Evolutionary conservation across 495 filamentous ascomycete species (phyloP).

Genomic region (Aspergillus avenaceus): DNA sequence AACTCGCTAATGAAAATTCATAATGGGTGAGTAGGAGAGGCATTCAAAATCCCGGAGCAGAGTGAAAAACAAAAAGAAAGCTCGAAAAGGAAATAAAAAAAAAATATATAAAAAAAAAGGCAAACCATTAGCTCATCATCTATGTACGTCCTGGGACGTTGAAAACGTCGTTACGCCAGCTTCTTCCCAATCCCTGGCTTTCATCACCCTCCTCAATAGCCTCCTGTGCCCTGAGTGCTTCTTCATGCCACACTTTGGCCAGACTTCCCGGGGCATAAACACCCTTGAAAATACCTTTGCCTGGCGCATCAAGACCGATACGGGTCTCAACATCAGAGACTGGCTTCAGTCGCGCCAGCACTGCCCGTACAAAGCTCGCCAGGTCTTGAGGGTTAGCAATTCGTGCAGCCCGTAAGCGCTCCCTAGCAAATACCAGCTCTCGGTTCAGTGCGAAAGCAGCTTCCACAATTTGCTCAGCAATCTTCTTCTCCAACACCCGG

Average conservation of each 20-base stretch:
- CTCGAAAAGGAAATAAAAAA: neutral
- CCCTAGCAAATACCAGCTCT: constrained; percentile 80
- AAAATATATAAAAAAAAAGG: neutral
- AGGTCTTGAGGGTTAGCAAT: constrained; percentile 79
- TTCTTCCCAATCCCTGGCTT: constrained; percentile 30
- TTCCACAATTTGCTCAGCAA: constrained; percentile 67
- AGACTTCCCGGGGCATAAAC: constrained; percentile 85
- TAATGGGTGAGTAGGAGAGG: neutral
- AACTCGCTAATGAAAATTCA: neutral
- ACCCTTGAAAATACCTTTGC: constrained; percentile 70
- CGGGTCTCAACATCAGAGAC: constrained; percentile 64
- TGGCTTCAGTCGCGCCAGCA: constrained; percentile 68
- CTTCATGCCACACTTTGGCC: constrained; percentile 81
- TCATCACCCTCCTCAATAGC: constrained; percentile 54
- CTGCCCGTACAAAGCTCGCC: constrained; percentile 74
- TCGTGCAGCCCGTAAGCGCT: constrained; percentile 77
- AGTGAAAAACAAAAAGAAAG: too few species aligned
- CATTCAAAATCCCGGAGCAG: too few species aligned
- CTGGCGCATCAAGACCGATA: constrained; percentile 60
- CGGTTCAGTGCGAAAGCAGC: constrained; percentile 70
- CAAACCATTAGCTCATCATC: neutral
- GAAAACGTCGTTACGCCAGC: constrained; percentile 85
- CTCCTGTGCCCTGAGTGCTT: constrained; percentile 64
- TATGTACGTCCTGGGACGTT: constrained; percentile 45
- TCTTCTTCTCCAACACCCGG: constrained; percentile 70